These are phyloP conservation scores for Trichoderma atroviride DNA, from an alignment of 2,329 filamentous ascomycete species.

Conservation along the genomic window DNA sequence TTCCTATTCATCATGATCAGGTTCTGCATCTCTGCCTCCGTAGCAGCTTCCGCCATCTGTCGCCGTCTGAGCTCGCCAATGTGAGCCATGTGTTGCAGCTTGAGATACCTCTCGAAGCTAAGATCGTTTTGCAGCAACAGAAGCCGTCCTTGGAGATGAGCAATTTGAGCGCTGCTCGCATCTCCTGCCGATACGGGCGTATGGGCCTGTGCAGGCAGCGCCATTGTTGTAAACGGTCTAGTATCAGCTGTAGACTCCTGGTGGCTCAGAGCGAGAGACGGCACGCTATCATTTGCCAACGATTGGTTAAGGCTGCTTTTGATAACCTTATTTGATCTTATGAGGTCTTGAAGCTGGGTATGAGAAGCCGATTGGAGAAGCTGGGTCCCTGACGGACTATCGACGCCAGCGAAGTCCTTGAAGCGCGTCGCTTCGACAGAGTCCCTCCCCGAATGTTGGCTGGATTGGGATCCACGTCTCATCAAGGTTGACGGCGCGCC, in stretches of 20 bases:
- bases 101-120: constrained; percentile 81
- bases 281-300: constrained; percentile 60
- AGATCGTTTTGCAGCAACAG: constrained; percentile 77
- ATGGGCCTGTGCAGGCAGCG: constrained; percentile 36
- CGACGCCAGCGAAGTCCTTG: constrained; percentile 44
- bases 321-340: constrained; percentile 61
- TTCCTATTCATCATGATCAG: constrained; percentile 75
- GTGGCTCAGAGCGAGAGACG: constrained; percentile 55
- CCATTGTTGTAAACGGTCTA: constrained; percentile 35
- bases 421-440: constrained; percentile 45
- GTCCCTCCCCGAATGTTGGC: constrained; percentile 53
- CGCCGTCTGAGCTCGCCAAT: constrained; percentile 77
- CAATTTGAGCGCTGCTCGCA: constrained; percentile 43
- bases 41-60: constrained; percentile 74
- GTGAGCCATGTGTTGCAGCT: constrained; percentile 79
- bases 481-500: constrained; percentile 43
- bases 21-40: constrained; percentile 81
- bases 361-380: constrained; percentile 53
- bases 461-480: constrained; percentile 53
- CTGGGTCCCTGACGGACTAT: constrained; percentile 63
- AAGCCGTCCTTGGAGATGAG: constrained; percentile 71
- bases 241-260: constrained; percentile 50
- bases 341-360: constrained; percentile 61
- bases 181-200: constrained; percentile 39
- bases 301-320: constrained; percentile 60